Conservation (phyloP, 768 basidiomycete genomes). For the Punctularia strigosozonata region DNA sequence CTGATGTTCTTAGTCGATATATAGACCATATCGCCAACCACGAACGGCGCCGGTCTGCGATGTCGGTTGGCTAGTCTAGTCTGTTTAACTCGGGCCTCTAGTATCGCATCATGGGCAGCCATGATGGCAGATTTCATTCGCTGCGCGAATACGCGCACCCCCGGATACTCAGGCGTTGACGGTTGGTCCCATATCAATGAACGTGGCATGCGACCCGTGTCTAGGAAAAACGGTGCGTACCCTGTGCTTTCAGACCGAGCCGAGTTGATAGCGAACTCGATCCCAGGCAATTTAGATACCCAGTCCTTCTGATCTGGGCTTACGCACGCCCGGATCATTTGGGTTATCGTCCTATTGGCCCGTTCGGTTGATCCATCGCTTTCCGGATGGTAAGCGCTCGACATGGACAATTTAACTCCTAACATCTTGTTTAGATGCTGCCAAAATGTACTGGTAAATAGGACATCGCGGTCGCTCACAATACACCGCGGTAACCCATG, state of each 20-base stretch:
- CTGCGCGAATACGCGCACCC: conserved; percentile 17
- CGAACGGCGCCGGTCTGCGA: conserved; percentile 4
- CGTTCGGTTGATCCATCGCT: conserved; percentile 28
- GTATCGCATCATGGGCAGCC: conserved; percentile 19
- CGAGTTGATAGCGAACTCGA: conserved; percentile 27
- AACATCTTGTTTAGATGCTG: conserved; percentile 17
- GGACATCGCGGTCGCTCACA: conserved; percentile 26
- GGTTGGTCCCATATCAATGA: conserved; percentile 18
- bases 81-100: conserved; percentile 21
- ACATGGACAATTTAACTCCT: conserved; percentile 22
- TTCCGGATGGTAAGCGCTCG: conserved; percentile 30
- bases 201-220: conserved; percentile 18
- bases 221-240: conserved; percentile 24
- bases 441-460: conserved; percentile 35
- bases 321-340: conserved; percentile 19
- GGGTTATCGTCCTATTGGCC: conserved; percentile 19
- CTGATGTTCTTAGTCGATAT: conserved; percentile 10
- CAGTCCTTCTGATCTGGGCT: conserved; percentile 20
- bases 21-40: conserved; percentile 17
- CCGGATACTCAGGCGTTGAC: conserved; percentile 10
- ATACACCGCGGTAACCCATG: conserved; percentile 28
- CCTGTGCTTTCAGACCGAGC: conserved; percentile 22
- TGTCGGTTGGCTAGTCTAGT: conserved; percentile 16
- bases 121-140: conserved; percentile 18
- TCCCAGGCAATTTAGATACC: conserved; percentile 17